Evolutionary conservation across 1,284 basidiomycete genomes (phyloP), one percentile per base, ranked within the genome.

Genomic region (Athelia psychrophila): DNA sequence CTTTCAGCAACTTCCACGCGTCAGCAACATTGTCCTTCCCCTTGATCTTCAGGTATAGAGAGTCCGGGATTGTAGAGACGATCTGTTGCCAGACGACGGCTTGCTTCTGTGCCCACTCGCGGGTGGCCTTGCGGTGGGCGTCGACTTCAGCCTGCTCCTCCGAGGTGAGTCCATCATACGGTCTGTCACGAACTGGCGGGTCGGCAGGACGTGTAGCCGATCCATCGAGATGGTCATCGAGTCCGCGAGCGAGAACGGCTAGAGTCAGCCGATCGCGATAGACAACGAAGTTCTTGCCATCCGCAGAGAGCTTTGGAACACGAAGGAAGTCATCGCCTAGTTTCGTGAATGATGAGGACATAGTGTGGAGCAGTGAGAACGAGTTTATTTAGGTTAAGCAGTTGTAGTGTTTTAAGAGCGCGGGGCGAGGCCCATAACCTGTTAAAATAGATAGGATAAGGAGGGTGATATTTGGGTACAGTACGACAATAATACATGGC

Each of bases 71-170:
- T 8, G 60, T 64, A 16, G 52, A 51, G 3, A 58, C 60, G 42
- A 67, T 65, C 24, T 60, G 59, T 23, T 66, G 62, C 40, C 66
- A 65, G 40, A 62, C 57, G 19, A 63, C 54, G 9, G 65, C 63
- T 33, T 67, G 57, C 60, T 58, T 24, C 57, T 15, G 2, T 59
- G 52, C 35, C 44, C 52, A 12, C 23, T 33, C 5, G 42, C 48
- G 10, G 35, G 27, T 36, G 54, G 47, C n/a, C 3, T 32, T 23
- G 13, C n/a, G 24, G 30, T 18, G 19, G 12, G 32, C 24, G 12
- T 48, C 1, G 10, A 48, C 33, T n/a, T 35, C 33, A 35, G n/a
- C n/a, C 10, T 10, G 10, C n/a, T 35, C 12, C n/a, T 10, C 33
- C n/a, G 33, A 10, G n/a, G 33, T 35, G 33, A 35, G n/a, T n/a